Percentiles rank a stretch among this genome's conserved stretches.
Conservation (phyloP, 1,139 yeast genomes). For the Magnusiomyces sp. region DNA sequence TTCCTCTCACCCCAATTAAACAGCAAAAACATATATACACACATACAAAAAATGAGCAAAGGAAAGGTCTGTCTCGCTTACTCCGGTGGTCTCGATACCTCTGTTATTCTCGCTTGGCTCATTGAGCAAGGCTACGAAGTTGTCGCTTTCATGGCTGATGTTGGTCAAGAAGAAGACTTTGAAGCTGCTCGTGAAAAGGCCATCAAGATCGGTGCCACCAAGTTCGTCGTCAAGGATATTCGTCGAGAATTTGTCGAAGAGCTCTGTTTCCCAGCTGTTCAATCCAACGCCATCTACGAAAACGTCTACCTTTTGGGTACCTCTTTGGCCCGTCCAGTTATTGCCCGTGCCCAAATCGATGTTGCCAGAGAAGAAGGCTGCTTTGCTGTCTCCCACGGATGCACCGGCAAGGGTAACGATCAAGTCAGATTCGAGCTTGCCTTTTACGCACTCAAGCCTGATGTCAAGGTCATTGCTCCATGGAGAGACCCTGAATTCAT, state of each 20-base stretch:
- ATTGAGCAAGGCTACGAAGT: constrained; percentile 97
- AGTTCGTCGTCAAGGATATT: constrained; percentile 88
- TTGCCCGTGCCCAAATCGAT: constrained; percentile 94
- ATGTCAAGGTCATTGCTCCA: constrained; percentile 93
- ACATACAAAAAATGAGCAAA: constrained; percentile 68
- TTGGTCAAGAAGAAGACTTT: constrained; percentile 99
- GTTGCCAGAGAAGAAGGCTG: constrained; percentile 97
- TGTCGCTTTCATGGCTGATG: constrained; percentile 93
- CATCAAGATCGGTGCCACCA: constrained; percentile 91
- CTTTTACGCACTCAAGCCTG: constrained; percentile 96
- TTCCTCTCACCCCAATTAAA: neutral
- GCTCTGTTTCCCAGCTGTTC: constrained; percentile 92
- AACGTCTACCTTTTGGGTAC: constrained; percentile 94
- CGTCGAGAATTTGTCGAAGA: constrained; percentile 91
- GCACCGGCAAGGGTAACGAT: constrained; percentile 99
- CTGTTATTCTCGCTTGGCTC: constrained; percentile 95
- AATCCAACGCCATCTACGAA: constrained; percentile 94
- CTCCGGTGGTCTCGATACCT: constrained; percentile 98
- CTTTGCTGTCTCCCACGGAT: constrained; percentile 97
- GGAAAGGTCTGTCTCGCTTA: constrained; percentile 99
- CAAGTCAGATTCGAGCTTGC: constrained; percentile 96
- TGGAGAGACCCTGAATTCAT: constrained; percentile 97
- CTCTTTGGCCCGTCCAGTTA: constrained; percentile 95
- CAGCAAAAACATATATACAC: neutral
- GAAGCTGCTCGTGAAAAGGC: constrained; percentile 97